Base-by-base conservation (phyloP, 2,329 filamentous ascomycete genomes). In the Claviceps maximensis region DNA sequence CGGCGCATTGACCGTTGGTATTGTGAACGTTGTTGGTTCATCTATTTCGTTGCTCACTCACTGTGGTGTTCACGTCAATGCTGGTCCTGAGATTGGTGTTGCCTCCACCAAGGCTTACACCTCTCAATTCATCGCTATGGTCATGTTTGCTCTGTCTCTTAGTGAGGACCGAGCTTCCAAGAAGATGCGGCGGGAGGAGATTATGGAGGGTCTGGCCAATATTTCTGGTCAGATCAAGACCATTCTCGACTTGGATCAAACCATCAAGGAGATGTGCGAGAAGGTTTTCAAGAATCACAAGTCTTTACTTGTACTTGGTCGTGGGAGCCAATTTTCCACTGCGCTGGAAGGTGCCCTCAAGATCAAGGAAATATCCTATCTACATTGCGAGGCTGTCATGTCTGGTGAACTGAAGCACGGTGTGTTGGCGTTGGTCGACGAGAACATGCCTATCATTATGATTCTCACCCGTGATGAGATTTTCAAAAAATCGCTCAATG, bases 291-390 rank as follows among this genome's bases (percentile, higher is more conserved):
- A 95, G 79, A 80, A 95, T 74, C 93, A 98, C 73, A 97, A 97
- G 83, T 94, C 87, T 59, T 74, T 98, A 64, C 78, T 98, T 57
- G 82, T 98, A 52, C 80, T 98, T 56, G 93, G 93, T 56, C 87
- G 93, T 77, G 93, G 93, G 61, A 89, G 89, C 68, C 93, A 98
- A 74, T 95, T 90, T 77, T 90, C 91, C 56, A 98, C 93, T 63
- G 93, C 93, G 53, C 83, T 98, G 23, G 93, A 98, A 77, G 93
- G 89, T 73, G 93, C 93, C 49, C 79, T 98, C 62, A 98, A 98
- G 80, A 98, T 98, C 73, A 98, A 98, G 82, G 93, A 98, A 75
- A 98, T 98, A 65, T 97, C 91, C 19, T 98, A 98, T 73, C 87
- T 98, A 55, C 93, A 98, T 74, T 98, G 93, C 72, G 93, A 98